Conservation (phyloP, 805 yeast species). For the Kodamaea hsintzibuensis region DNA sequence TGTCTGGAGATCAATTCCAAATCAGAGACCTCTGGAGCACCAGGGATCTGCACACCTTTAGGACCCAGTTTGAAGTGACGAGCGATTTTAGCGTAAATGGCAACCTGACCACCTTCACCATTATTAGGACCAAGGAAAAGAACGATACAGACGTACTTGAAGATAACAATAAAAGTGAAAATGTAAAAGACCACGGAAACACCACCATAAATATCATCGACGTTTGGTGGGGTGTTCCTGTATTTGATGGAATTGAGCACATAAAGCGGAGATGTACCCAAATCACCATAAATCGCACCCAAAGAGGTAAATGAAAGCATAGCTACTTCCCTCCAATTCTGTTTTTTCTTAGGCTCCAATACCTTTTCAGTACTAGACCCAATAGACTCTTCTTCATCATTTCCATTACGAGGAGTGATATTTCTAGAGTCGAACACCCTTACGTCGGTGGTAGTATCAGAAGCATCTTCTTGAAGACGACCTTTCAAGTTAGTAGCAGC, state of each 20-base stretch:
- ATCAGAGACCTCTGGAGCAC: conserved; percentile 33
- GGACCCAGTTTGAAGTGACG: conserved; percentile 49
- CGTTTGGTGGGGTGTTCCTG: conserved; percentile 29
- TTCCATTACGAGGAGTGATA: conserved; percentile 1
- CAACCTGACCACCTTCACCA: conserved; percentile 66
- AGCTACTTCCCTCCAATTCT: conserved; percentile 23
- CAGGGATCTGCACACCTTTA: conserved; percentile 44
- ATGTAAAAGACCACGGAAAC: conserved; percentile 55
- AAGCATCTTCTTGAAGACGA: conserved; percentile 10
- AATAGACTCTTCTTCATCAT: conserved; percentile 15
- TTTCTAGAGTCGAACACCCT: not conserved
- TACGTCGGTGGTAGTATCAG: conserved; percentile 3
- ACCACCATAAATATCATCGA: conserved; percentile 49
- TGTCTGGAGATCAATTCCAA: conserved; percentile 33
- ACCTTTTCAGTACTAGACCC: conserved; percentile 5
- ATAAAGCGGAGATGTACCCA: conserved; percentile 63
- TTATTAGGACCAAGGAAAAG: conserved; percentile 53
- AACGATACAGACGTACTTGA: conserved; percentile 53
- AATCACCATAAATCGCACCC: conserved; percentile 66
- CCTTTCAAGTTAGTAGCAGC: conserved; percentile 3
- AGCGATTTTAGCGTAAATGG: conserved; percentile 61
- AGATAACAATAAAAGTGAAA: conserved; percentile 52
- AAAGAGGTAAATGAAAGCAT: conserved; percentile 45
- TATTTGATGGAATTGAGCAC: conserved; percentile 38
- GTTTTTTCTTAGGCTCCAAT: conserved; percentile 6